A percentile compares a stretch with the other conserved stretches of the same genome.
These are phyloP conservation scores for Fusarium albosuccineum DNA, from an alignment of 2,329 filamentous ascomycete genomes.

Conservation along the genomic window DNA sequence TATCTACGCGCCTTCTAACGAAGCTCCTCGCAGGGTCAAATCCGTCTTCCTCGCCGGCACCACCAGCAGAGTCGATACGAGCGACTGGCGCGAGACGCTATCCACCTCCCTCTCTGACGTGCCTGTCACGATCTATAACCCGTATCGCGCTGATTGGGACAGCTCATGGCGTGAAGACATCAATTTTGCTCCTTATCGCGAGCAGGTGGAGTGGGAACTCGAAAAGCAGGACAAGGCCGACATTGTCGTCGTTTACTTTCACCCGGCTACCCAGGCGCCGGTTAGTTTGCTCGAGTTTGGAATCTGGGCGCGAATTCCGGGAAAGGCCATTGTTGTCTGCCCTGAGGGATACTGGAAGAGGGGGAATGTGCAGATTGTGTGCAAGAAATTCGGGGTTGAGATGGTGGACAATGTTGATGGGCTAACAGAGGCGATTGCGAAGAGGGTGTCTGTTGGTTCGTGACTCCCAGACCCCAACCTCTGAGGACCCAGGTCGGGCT, in stretches of 20 bases:
- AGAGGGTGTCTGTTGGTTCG: not conserved
- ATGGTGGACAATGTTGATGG: conserved; percentile 1
- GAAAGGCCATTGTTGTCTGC: conserved; percentile 64
- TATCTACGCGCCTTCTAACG: conserved; percentile 45
- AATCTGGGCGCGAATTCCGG: conserved; percentile 55
- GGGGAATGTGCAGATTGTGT: conserved; percentile 68
- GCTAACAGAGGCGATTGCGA: not conserved
- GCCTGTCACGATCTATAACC: conserved; percentile 67
- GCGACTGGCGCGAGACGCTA: conserved; percentile 63
- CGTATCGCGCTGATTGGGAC: conserved; percentile 66
- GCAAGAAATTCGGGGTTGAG: conserved; percentile 41
- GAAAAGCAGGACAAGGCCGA: conserved; percentile 62
- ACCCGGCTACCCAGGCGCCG: conserved; percentile 61
- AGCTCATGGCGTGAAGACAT: conserved; percentile 60
- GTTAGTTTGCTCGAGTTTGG: conserved; percentile 70
- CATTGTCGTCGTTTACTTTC: conserved; percentile 67
- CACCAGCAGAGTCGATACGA: conserved; percentile 54
- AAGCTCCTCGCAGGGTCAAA: conserved; percentile 35
- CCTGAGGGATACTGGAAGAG: conserved; percentile 63
- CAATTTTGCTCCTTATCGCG: conserved; percentile 56
- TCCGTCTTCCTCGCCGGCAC: conserved; percentile 68
- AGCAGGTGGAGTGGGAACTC: conserved; percentile 70
- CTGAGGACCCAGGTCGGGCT: not conserved
- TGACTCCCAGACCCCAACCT: not conserved
- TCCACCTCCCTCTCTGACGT: conserved; percentile 54